Evolutionary conservation across 2,329 filamentous ascomycete genomes (phyloP).

Genomic region (Epichloe typhina): DNA sequence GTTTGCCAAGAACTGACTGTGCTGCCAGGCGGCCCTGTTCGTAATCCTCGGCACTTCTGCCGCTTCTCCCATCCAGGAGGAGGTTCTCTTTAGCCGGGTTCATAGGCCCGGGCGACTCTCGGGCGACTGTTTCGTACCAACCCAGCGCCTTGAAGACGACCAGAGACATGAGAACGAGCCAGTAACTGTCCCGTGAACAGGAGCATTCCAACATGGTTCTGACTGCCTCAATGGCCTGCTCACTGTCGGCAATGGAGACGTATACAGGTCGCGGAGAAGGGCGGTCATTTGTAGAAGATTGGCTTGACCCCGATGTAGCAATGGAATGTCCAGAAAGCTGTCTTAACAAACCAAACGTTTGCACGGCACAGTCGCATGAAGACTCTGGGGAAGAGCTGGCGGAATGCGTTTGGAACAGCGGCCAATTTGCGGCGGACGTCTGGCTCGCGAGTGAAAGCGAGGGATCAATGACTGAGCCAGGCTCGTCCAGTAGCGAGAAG

Average conservation of each 20-base stretch:
- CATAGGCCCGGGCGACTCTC: not conserved
- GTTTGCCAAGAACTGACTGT: constrained; percentile 20
- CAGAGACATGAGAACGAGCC: constrained; percentile 18
- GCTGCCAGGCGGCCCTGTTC: not conserved
- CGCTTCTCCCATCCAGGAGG: not conserved
- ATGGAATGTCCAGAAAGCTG: not conserved
- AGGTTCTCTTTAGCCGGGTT: no score
- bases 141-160: constrained; percentile 20
- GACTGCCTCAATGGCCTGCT: constrained; percentile 2
- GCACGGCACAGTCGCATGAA: no score
- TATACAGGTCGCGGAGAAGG: not conserved
- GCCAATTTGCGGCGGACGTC: no score
- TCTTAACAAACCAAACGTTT: no score
- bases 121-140: constrained; percentile 12
- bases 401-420: no score
- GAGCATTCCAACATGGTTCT: constrained; percentile 17
- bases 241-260: not conserved
- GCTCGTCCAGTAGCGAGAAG: no score
- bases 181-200: constrained; percentile 17
- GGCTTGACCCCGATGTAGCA: not conserved
- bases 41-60: not conserved
- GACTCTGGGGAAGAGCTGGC: no score
- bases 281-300: not conserved
- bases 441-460: no score
- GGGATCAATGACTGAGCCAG: no score